Evolutionary conservation across 208 protist genomes (phyloP).

Genomic region (Jaenimonas drosophilae): DNA sequence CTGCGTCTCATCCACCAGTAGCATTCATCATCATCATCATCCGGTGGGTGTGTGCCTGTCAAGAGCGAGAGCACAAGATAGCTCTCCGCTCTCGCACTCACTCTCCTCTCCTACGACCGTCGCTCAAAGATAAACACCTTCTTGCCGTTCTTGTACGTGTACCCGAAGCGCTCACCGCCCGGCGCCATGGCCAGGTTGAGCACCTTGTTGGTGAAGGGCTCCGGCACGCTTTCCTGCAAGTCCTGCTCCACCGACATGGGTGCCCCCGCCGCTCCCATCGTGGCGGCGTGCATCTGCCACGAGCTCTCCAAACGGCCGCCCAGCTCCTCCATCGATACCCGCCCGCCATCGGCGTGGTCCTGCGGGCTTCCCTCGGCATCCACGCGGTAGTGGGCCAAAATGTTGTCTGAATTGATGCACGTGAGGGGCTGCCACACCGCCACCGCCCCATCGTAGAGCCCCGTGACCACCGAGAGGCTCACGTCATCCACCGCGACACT

Average conservation of each 20-base stretch:
- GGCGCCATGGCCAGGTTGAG: conserved; percentile 58
- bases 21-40: no score
- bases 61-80: no score
- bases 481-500: conserved; percentile 69
- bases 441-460: conserved; percentile 75
- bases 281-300: conserved; percentile 10
- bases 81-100: no score
- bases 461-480: conserved; percentile 67
- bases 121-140: conserved; percentile 75
- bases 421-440: conserved; percentile 80
- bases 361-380: conserved; percentile 31
- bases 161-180: conserved; percentile 74
- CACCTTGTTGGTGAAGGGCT: conserved; percentile 72
- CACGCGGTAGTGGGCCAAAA: conserved; percentile 54
- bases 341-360: conserved; percentile 7
- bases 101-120: no score
- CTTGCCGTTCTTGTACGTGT: conserved; percentile 59
- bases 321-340: conserved; percentile 35
- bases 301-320: conserved; percentile 24
- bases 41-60: no score
- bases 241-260: not conserved
- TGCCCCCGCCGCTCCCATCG: conserved; percentile 1
- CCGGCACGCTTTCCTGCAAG: conserved; percentile 30
- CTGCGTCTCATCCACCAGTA: no score
- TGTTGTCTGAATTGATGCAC: conserved; percentile 9